These are phyloP conservation scores for Pseudozyma hubeiensis DNA, from an alignment of 1,284 basidiomycete species.

Conservation along the genomic window DNA sequence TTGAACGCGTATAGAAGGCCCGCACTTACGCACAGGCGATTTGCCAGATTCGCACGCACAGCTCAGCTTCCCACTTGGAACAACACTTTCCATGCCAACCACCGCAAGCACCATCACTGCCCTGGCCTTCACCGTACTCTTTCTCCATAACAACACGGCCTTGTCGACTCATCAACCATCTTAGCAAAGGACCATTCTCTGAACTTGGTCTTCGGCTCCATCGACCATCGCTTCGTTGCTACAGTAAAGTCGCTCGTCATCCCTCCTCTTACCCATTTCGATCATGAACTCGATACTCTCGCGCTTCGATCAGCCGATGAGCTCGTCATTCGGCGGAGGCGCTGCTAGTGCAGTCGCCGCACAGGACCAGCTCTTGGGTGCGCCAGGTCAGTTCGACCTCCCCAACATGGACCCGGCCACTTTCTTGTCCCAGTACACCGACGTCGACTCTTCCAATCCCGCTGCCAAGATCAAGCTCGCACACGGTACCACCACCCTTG, in stretches of 20 bases:
- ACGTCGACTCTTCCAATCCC: slow-evolving; percentile 67
- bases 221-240: no score
- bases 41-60: slow-evolving; percentile 9
- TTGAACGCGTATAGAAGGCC: slow-evolving; percentile 23
- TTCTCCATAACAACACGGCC: not conserved
- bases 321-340: slow-evolving; percentile 17
- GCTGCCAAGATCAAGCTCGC: slow-evolving; percentile 86
- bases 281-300: slow-evolving; percentile 58
- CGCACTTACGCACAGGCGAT: slow-evolving; percentile 27
- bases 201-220: no score
- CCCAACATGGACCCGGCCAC: slow-evolving; percentile 58
- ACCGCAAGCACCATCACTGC: not conserved
- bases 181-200: no score
- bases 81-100: not conserved
- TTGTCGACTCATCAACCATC: no score
- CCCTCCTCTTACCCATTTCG: not conserved
- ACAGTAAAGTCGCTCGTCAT: not conserved
- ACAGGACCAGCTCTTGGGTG: slow-evolving; percentile 29
- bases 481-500: slow-evolving; percentile 97
- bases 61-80: not conserved
- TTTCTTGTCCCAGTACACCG: slow-evolving; percentile 67
- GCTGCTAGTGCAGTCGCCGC: slow-evolving; percentile 14
- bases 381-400: slow-evolving; percentile 53
- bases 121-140: not conserved
- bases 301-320: slow-evolving; percentile 38